Base-by-base conservation (phyloP, 2,329 filamentous ascomycete species). In the Monilinia aucupariae region DNA sequence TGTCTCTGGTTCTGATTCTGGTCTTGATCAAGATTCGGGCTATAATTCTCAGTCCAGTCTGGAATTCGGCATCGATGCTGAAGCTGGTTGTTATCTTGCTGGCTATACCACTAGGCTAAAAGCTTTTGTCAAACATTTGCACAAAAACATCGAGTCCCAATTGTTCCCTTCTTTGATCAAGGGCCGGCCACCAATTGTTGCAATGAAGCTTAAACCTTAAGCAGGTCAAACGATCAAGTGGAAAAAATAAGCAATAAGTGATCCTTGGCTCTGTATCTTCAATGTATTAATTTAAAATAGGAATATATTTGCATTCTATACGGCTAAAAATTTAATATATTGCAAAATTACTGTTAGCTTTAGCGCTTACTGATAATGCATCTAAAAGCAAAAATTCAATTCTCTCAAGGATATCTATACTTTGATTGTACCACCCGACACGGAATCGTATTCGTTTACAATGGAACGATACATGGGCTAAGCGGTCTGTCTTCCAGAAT, bases 111-210 rank as follows among this genome's bases (percentile, higher is more conserved):
- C 65, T 4, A 64, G 68, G 45, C 71, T 68, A 22, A 66, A 65
- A 37, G 71, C 68, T 49, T 66, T 73, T 17, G 68, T 74, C 50
- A 59, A 65, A 27, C 61, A 72, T 47, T 65, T 65, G 4, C 73
- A 73, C 47, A 51, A 67, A 61, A 64, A 72, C 62, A 66, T 73
- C 48, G 63, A 70, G 58, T 71, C 73, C 15, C 54, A 71, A 52
- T 32, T 73, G 4, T 71, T 73, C 48, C 68, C 66, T 32, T 63
- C 66, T 55, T 56, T 30, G 25, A 50, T 50, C 43, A 66, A 65
- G 59, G 66, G 65, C 41, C 52, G n/a, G 30, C 67, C 56, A 51
- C 62, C 66, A 17, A 62, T 66, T 51, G 50, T 73, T 59, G 59
- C 61, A 22, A 54, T 73, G 25, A 66, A 61, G 20, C 60, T 71